Conservation (phyloP, 441 rosid species). For the Melastoma candidum region DNA sequence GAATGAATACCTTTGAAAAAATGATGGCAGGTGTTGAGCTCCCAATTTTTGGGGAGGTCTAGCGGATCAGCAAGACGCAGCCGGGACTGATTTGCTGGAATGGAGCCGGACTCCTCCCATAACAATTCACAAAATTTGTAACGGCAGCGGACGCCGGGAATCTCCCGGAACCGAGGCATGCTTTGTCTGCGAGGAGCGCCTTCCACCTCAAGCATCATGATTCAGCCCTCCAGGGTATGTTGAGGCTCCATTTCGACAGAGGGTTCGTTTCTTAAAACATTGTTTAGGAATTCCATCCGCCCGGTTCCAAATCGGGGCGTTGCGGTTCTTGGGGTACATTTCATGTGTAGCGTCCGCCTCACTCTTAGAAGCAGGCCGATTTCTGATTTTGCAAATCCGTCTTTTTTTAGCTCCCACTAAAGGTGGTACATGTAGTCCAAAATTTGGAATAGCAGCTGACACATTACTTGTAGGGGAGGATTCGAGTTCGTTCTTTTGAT, state of each 20-base stretch:
- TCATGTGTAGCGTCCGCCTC: too few species aligned
- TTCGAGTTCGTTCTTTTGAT: too few species aligned
- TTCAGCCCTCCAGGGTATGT: slow-evolving; percentile 10
- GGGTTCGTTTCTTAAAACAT: neutral
- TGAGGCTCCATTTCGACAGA: slow-evolving; percentile 8
- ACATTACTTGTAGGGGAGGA: too few species aligned
- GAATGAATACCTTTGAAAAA: too few species aligned
- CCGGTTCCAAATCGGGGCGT: too few species aligned
- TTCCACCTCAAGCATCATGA: slow-evolving; percentile 3
- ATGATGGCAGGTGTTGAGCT: slow-evolving; percentile 5
- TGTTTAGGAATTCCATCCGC: too few species aligned
- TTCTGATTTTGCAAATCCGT: too few species aligned
- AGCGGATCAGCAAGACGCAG: slow-evolving; percentile 6
- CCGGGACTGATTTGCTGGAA: neutral
- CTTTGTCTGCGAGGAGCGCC: neutral
- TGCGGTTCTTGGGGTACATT: too few species aligned
- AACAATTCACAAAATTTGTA: neutral
- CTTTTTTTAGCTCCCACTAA: too few species aligned
- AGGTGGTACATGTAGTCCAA: too few species aligned
- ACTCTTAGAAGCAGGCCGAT: too few species aligned
- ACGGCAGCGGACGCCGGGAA: slow-evolving; percentile 4
- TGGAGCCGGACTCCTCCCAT: slow-evolving; percentile 1
- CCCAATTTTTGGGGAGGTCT: slow-evolving; percentile 8
- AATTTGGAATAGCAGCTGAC: too few species aligned
- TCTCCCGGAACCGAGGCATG: slow-evolving; percentile 5